Conservation (phyloP, 805 yeast species). For the Zygoascus flipseniorum region DNA sequence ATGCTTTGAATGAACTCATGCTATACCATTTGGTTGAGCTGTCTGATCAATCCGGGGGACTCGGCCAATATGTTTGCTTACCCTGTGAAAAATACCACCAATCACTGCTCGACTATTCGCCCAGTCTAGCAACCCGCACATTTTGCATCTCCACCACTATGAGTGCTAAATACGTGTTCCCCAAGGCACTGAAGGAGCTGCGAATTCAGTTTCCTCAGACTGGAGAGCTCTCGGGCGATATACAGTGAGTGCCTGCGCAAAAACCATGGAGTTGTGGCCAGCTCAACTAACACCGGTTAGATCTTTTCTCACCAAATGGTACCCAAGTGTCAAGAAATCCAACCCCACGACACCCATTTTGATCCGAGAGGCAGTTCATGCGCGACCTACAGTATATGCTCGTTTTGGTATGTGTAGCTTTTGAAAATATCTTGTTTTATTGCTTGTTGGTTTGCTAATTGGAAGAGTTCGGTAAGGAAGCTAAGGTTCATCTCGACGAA, state of each 20-base stretch:
- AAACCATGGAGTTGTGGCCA: not conserved
- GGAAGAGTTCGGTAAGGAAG: conserved; percentile 31
- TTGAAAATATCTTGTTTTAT: not conserved
- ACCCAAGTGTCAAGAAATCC: conserved; percentile 53
- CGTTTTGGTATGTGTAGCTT: conserved; percentile 42
- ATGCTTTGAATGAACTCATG: no score
- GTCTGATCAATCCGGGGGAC: no score
- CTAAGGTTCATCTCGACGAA: conserved; percentile 37
- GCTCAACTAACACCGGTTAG: conserved; percentile 24
- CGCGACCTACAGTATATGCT: conserved; percentile 65
- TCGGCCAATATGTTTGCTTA: no score
- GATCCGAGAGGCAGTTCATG: conserved; percentile 68
- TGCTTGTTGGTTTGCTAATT: not conserved
- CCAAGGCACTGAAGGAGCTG: conserved; percentile 59
- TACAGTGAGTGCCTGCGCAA: conserved; percentile 35
- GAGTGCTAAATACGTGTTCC: conserved; percentile 31
- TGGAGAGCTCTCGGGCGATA: conserved; percentile 60
- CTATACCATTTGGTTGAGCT: no score
- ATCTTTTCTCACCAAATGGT: conserved; percentile 52
- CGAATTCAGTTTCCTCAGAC: conserved; percentile 75
- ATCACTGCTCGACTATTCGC: not conserved
- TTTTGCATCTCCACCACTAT: not conserved
- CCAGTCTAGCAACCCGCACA: not conserved
- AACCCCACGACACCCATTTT: conserved; percentile 66
- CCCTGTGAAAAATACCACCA: not conserved